Evolutionary conservation across 768 basidiomycete genomes (phyloP).

Genomic region (Podaxis mareebaensis): DNA sequence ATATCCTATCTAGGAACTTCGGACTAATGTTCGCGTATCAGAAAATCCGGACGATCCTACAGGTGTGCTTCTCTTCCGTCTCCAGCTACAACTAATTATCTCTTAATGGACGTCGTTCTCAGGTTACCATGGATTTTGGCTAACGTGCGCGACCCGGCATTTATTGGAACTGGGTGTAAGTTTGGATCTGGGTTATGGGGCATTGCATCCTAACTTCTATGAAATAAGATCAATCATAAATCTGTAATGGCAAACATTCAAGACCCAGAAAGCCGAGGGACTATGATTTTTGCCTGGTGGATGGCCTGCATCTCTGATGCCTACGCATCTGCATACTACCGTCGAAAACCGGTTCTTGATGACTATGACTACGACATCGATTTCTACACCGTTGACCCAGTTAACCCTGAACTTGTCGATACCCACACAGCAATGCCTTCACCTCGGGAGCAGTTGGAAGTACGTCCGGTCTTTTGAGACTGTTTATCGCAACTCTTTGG

Average conservation of each 20-base stretch:
- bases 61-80: slow-evolving; percentile 43
- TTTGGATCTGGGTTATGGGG: slow-evolving; percentile 10
- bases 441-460: slow-evolving; percentile 80
- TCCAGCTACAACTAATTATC: slow-evolving; percentile 6
- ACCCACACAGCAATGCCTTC: slow-evolving; percentile 51
- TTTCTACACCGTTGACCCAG: slow-evolving; percentile 77
- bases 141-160: slow-evolving; percentile 75
- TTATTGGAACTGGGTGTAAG: slow-evolving; percentile 73
- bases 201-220: slow-evolving; percentile 2
- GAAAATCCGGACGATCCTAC: slow-evolving; percentile 74
- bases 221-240: slow-evolving; percentile 76
- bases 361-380: slow-evolving; percentile 91
- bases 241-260: slow-evolving; percentile 72
- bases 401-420: slow-evolving; percentile 48
- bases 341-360: slow-evolving; percentile 82
- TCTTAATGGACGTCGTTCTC: slow-evolving; percentile 19
- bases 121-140: slow-evolving; percentile 89
- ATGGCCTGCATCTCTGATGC: slow-evolving; percentile 87
- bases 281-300: slow-evolving; percentile 94
- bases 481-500: slow-evolving; percentile 7
- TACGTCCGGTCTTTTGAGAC: slow-evolving; percentile 30
- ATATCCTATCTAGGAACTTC: slow-evolving; percentile 10
- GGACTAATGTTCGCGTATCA: slow-evolving; percentile 28
- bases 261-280: slow-evolving; percentile 74
- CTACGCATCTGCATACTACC: slow-evolving; percentile 80